A percentile compares a stretch with the other conserved stretches of the same genome.
phyloP scores from a whole-genome alignment of 2,329 filamentous ascomycete genomes.

The Ophiobolus disseminans region DNA sequence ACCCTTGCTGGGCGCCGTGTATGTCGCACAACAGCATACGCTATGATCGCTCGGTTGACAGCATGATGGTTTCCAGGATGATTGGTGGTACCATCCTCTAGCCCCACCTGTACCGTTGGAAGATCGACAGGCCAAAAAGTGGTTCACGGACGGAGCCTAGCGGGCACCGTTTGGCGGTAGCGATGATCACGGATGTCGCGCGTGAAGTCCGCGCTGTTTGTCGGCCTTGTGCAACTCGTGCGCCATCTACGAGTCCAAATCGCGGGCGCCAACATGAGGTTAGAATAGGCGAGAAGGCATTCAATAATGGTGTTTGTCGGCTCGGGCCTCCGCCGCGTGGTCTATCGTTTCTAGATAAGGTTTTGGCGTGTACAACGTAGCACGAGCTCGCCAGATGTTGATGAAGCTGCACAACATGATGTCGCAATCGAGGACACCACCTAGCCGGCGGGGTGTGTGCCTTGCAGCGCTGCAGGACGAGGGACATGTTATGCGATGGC shows the following conservation, averaged over 20 bases:
- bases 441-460: background rate
- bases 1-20: constrained; percentile 7
- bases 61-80: background rate
- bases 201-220: background rate
- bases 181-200: background rate
- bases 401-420: constrained; percentile 3
- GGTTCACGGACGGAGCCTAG: constrained; percentile 3
- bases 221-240: background rate
- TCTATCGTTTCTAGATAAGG: background rate
- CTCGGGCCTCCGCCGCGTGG: background rate
- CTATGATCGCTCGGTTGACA: background rate
- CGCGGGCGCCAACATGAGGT: background rate
- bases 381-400: constrained; percentile 1
- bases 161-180: background rate
- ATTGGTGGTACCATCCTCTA: background rate
- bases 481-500: constrained; percentile 10
- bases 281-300: background rate
- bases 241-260: background rate
- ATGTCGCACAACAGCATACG: background rate
- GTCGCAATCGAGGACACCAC: background rate
- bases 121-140: constrained; percentile 4
- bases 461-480: constrained; percentile 9
- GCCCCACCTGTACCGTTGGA: too few relatives aligned
- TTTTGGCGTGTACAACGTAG: background rate
- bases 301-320: background rate